Evolutionary conservation across 768 basidiomycete species (phyloP), one percentile per base, ranked within the genome.

Genomic region (Chalciporus pseudorubinellus): DNA sequence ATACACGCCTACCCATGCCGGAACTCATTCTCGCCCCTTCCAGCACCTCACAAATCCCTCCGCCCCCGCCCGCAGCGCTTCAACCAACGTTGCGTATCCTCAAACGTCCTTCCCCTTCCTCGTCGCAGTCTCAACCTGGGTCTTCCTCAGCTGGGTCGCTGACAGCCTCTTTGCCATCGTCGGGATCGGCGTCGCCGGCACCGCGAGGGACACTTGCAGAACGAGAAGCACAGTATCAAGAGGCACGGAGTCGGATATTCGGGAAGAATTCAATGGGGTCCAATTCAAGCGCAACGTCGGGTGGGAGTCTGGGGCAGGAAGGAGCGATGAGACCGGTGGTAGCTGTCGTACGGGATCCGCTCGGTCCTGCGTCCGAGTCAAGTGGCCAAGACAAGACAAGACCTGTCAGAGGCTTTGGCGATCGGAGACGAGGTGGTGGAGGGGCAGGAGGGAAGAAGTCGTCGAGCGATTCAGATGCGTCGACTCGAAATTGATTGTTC

Each of bases 181-280:
- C 51, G 6, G 61, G 58, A 16, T 29, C 13, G 4, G 20, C 65
- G 2, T 51, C 62, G 12, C 54, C 62, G 0, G 52, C 59, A 14
- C 57, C 62, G 20, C 52, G 71, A 38, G 59, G 65, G 11, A 53
- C 72, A 9, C 70, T 87, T 3, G 77, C 81, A 29, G 84, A 87
- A 49, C 79, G 87, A 38, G 87, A 89, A 63, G 84, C 80, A 16
- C 77, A 82, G 48, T 91, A 91, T 64, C 78, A 84, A 50, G 85
- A 82, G 18, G 87, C 89, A 3, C 72, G 89, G 22, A 81, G 84
- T 48, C 77, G 89, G 19, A 90, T 91, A 46, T 91, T 90, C 53
- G 82, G 83, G 4, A 58, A 57, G 16, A 54, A 60, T 22, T 53
- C 56, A 4, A 60, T 40, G 26, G 40, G 31, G n/a, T 34, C 42